A percentile compares a stretch with the other conserved stretches of the same genome.
phyloP scores from a whole-genome alignment of 2,329 filamentous ascomycete species.

The Arachnomyces sp. region DNA sequence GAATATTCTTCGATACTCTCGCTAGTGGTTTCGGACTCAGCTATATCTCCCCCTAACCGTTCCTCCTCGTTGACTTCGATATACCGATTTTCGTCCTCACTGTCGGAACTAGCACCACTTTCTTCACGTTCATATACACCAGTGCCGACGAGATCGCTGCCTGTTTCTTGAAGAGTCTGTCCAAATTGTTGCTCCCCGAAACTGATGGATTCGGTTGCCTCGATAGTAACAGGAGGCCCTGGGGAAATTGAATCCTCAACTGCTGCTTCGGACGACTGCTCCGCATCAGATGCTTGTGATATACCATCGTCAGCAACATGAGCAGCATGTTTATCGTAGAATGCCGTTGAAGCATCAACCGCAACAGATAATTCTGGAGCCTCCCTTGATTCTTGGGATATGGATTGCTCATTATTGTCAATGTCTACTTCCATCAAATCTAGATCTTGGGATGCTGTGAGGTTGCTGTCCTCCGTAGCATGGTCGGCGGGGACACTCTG shows the following conservation, averaged over 20 bases:
- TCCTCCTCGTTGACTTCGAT: not conserved
- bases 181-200: not conserved
- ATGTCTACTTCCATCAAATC: no score
- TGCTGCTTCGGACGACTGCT: not conserved
- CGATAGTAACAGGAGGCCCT: not conserved
- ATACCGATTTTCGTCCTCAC: slow-evolving; percentile 2
- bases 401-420: no score
- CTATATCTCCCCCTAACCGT: not conserved
- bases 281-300: slow-evolving; percentile 5
- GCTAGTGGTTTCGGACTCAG: not conserved
- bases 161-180: no score
- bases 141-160: no score
- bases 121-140: slow-evolving; percentile 31
- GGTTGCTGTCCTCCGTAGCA: not conserved
- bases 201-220: not conserved
- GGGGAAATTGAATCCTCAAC: not conserved
- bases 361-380: no score
- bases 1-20: slow-evolving; percentile 7
- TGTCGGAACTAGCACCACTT: not conserved
- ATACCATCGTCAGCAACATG: slow-evolving; percentile 1
- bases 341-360: no score
- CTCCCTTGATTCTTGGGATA: no score
- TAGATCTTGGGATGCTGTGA: no score
- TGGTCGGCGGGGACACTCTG: slow-evolving; percentile 9
- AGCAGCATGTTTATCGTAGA: no score